A percentile compares a stretch with the other conserved stretches of the same genome.
Conservation (phyloP, 306 rosid genomes). For the Cucurbita maxima region DNA sequence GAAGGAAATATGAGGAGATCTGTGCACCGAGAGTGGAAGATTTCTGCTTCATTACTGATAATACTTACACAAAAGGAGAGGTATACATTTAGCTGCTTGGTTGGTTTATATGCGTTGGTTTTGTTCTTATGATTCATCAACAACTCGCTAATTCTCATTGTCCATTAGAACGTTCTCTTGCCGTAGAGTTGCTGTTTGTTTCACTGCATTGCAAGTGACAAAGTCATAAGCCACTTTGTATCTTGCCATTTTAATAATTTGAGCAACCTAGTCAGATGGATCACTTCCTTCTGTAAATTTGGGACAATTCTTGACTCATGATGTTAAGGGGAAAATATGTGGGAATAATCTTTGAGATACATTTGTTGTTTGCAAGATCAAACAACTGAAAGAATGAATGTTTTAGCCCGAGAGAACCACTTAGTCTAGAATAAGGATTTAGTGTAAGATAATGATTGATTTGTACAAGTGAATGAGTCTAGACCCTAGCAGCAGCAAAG, state of each 20-base stretch:
- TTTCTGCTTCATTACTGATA: conserved; percentile 75
- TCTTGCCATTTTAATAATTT: background rate
- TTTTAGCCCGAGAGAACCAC: background rate
- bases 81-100: conserved; percentile 24
- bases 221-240: background rate
- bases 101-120: background rate
- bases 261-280: background rate
- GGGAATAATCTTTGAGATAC: background rate
- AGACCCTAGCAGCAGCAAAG: background rate
- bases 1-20: conserved; percentile 81
- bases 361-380: background rate
- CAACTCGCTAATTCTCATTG: background rate
- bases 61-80: conserved; percentile 65
- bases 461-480: background rate
- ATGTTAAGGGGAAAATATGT: background rate
- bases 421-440: background rate
- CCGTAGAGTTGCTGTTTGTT: background rate
- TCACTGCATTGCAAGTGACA: background rate
- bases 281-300: background rate
- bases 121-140: background rate
- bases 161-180: background rate
- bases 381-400: background rate
- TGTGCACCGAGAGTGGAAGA: conserved; percentile 70
- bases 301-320: background rate
- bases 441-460: background rate